phyloP scores from a whole-genome alignment of 306 rosid genomes.

The Acmispon strigosus region DNA sequence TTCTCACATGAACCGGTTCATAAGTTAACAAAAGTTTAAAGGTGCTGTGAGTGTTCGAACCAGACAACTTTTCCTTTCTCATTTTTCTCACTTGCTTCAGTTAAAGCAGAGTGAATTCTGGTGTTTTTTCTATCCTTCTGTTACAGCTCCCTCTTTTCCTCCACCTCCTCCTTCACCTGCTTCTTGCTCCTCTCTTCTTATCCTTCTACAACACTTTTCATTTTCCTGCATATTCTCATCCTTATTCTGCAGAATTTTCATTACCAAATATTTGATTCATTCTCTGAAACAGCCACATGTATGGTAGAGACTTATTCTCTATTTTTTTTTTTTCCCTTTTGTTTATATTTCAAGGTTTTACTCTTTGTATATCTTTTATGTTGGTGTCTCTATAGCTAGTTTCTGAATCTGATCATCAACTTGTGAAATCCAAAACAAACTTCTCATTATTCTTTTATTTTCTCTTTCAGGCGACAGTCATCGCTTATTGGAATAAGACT shows the following conservation, averaged over 20 bases:
- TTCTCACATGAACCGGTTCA: not conserved
- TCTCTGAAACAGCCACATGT: not conserved
- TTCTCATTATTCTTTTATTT: not conserved
- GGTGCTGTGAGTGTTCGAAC: not conserved
- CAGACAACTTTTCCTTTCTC: constrained; percentile 6
- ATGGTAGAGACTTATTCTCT: not conserved
- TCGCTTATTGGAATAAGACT: too few relatives aligned
- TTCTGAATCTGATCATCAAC: not conserved
- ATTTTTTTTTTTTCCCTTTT: not conserved
- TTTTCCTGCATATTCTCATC: constrained; percentile 4
- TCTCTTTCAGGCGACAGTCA: too few relatives aligned
- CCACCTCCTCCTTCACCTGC: too few relatives aligned
- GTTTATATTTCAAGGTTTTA: not conserved
- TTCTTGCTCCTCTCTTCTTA: not conserved
- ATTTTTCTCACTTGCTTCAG: not conserved
- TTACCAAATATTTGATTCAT: not conserved
- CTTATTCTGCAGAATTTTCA: not conserved
- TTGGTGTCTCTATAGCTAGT: not conserved
- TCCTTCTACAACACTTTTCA: not conserved
- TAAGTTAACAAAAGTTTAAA: not conserved
- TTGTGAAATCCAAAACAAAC: not conserved
- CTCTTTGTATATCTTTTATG: not conserved
- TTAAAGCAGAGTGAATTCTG: constrained; percentile 6
- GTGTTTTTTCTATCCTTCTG: not conserved
- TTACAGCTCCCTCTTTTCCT: not conserved